Conservation (phyloP, 805 yeast species). For the Pichia manshurica region DNA sequence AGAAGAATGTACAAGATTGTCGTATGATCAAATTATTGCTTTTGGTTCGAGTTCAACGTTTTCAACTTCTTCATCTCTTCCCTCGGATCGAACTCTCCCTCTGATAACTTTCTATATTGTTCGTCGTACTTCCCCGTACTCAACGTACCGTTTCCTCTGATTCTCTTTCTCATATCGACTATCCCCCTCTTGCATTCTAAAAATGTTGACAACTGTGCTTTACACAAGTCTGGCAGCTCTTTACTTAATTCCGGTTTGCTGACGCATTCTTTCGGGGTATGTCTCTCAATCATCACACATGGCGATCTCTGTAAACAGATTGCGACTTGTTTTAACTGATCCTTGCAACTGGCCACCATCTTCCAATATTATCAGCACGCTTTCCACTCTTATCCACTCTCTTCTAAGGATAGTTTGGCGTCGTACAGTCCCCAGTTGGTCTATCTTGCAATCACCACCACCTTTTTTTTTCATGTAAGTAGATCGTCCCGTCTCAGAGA, state of each 20-base stretch:
- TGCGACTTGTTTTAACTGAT: conserved; percentile 91
- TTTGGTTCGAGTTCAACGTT: conserved; percentile 48
- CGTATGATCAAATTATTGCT: conserved; percentile 21
- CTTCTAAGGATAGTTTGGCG: too few species aligned
- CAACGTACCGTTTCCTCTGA: conserved; percentile 88
- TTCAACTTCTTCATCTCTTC: conserved; percentile 75
- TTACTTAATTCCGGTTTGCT: conserved; percentile 70
- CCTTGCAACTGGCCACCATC: conserved; percentile 80
- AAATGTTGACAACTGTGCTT: conserved; percentile 77
- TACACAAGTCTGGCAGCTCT: conserved; percentile 82
- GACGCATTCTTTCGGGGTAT: conserved; percentile 84
- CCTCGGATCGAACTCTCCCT: conserved; percentile 75
- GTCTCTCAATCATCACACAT: conserved; percentile 84
- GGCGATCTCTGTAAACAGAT: conserved; percentile 94
- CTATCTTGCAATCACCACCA: too few species aligned
- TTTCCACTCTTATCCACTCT: too few species aligned
- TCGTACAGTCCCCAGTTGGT: too few species aligned
- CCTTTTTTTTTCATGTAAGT: too few species aligned
- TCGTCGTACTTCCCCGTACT: conserved; percentile 92
- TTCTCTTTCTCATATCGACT: conserved; percentile 85
- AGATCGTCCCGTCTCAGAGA: too few species aligned
- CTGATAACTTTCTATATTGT: conserved; percentile 68
- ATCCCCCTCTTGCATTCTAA: conserved; percentile 88
- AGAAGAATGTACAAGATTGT: background rate
- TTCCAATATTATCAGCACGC: background rate